Conservation (phyloP, 129 eudicot species). For the Rutidosis leptorrhynchoides region DNA sequence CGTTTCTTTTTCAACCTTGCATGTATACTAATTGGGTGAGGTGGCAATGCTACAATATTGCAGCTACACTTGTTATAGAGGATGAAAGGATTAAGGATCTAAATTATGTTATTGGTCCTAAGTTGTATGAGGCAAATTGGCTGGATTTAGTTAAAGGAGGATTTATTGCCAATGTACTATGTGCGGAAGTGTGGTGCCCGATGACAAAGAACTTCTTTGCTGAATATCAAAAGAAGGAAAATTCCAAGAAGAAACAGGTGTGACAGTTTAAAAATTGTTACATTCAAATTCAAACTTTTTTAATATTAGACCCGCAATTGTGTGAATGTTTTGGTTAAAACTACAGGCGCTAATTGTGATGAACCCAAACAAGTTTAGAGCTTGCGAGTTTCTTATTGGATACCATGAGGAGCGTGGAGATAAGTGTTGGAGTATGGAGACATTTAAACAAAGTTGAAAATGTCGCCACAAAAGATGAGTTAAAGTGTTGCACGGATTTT, state of each 20-base stretch:
- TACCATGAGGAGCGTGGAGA: conserved; percentile 95
- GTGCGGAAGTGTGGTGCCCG: conserved; percentile 99
- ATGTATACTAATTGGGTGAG: too few species aligned
- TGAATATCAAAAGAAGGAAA: conserved; percentile 86
- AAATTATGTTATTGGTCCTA: conserved; percentile 96
- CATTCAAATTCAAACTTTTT: not conserved
- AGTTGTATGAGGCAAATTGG: conserved; percentile 98
- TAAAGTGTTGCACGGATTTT: too few species aligned
- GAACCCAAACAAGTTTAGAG: conserved; percentile 97
- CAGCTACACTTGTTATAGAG: conserved; percentile 98
- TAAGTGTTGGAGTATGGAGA: too few species aligned
- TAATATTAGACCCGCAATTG: not conserved
- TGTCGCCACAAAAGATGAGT: too few species aligned
- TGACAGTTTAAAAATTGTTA: too few species aligned
- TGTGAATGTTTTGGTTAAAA: conserved; percentile 2
- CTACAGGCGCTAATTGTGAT: conserved; percentile 88
- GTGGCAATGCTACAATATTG: conserved; percentile 10
- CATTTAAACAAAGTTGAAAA: too few species aligned
- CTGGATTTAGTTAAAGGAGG: conserved; percentile 96
- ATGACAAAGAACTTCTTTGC: conserved; percentile 97
- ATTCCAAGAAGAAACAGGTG: conserved; percentile 91
- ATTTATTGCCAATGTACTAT: conserved; percentile 93
- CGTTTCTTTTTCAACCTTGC: too few species aligned
- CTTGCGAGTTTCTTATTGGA: conserved; percentile 89
- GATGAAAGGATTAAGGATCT: conserved; percentile 93